phyloP scores from a whole-genome alignment of 345 rosid species.

The Eucalyptus polybractea region DNA sequence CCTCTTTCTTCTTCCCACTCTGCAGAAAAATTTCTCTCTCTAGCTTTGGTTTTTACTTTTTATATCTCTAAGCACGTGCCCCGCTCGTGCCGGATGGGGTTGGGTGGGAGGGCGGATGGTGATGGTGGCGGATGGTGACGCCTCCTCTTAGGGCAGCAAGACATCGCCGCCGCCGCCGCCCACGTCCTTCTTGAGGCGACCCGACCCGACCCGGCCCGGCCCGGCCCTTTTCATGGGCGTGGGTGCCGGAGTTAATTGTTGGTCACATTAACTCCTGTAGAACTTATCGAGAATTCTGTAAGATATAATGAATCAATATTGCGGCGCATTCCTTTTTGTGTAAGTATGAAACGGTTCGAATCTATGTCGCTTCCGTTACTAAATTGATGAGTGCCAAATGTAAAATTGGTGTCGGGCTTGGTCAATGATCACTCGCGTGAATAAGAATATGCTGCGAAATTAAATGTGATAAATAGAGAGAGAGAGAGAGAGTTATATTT shows the following conservation, averaged over 20 bases:
- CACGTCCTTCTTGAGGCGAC: neutral
- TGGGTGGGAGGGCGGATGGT: neutral
- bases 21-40: neutral
- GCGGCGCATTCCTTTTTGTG: neutral
- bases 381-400: too few relatives aligned
- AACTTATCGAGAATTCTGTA: rapidly evolving
- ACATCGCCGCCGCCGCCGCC: neutral
- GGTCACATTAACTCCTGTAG: rapidly evolving
- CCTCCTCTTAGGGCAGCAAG: too few relatives aligned
- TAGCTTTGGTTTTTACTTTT: neutral
- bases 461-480: too few relatives aligned
- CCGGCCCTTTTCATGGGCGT: neutral
- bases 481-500: too few relatives aligned
- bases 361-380: neutral
- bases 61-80: neutral
- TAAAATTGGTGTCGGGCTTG: rapidly evolving
- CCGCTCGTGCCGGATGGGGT: neutral
- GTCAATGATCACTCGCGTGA: neutral
- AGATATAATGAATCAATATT: rapidly evolving
- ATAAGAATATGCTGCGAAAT: neutral
- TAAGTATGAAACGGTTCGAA: neutral
- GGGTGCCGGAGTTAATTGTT: rapidly evolving
- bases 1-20: neutral
- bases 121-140: neutral
- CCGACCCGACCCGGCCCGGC: rapidly evolving